Evolutionary conservation across 2,329 filamentous ascomycete species (phyloP), one percentile per base, ranked within the genome.

Genomic region (Aspergillus vadensis): DNA sequence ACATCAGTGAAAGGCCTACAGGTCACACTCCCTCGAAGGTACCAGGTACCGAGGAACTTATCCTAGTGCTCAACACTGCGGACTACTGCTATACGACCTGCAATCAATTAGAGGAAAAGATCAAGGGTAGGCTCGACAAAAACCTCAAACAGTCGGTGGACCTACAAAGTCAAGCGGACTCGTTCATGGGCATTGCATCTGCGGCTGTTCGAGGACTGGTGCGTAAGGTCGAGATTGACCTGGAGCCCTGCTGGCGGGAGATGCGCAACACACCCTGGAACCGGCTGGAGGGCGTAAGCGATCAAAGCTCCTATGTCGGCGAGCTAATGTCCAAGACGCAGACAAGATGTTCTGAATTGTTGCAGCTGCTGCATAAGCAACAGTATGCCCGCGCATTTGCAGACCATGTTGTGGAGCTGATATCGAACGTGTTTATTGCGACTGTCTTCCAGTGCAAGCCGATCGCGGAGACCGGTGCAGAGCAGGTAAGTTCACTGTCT

Each of bases 251-350:
- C 15, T 99, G 94, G 95, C 87, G 93, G 59, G 95, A 98, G 79
- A 99, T 99, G 95, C 90, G 89, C 64, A 97, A 97, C 72, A 96
- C 90, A 0, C 91, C 93, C 52, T 99, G 95, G 95, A 91, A 89
- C 75, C 92, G 90, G 65, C 91, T 99, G 82, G 95, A 98, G 68
- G 90, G 85, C 61, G 95, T 97, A 4, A 91, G 91, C 48, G 95
- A 99, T 74, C 92, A 97, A 72, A 97, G 92, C 76, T 88, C 90
- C 0, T 99, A 97, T 69, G 91, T 98, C 25, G 86, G 87, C 8
- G 91, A 96, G 74, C 82, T 99, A 2, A 79, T 97, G 50, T 85
- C 84, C 55, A 86, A 88, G 59, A 84, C 96, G 60, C 91, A 92
- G 71, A 80, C 83, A 4, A 88, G 87, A 65, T 85, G 90, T 14